phyloP scores from a whole-genome alignment of 371 early-diverging fungal genomes.

The Dichotomocladium elegans region DNA sequence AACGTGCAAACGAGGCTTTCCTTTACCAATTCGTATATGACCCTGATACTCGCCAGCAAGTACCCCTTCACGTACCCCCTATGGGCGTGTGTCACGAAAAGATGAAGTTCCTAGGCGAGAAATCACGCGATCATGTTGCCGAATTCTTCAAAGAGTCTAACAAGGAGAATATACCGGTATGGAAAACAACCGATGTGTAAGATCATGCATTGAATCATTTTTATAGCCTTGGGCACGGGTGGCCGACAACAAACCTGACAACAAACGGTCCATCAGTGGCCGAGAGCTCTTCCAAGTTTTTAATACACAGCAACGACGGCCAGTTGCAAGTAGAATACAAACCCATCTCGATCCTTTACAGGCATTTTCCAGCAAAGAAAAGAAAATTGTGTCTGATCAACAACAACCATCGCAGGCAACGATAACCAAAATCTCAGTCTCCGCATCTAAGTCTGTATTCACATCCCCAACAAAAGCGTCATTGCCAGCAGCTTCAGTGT shows the following conservation, averaged over 20 bases:
- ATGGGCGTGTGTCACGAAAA: neutral
- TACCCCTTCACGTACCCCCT: conserved; percentile 1
- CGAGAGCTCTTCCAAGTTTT: conserved; percentile 4
- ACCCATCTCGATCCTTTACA: neutral
- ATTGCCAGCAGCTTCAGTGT: no score
- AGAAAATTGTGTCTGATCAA: neutral
- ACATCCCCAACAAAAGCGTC: neutral
- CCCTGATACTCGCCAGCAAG: conserved; percentile 18
- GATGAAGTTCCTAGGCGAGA: conserved; percentile 8
- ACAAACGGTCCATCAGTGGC: neutral
- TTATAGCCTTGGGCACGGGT: conserved; percentile 6
- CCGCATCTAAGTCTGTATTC: neutral
- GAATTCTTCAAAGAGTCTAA: neutral
- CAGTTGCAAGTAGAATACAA: neutral
- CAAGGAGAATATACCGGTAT: conserved; percentile 19
- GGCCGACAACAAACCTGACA: conserved; percentile 1
- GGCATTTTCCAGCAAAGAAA: neutral
- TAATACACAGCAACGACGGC: neutral
- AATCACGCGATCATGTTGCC: neutral
- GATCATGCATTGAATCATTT: neutral
- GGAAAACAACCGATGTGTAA: neutral
- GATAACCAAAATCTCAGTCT: neutral
- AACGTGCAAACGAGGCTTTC: conserved; percentile 77
- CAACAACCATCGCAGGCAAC: neutral
- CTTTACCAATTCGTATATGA: conserved; percentile 82